Conservation (phyloP, 768 basidiomycete species). For the Suillus subalutaceus region DNA sequence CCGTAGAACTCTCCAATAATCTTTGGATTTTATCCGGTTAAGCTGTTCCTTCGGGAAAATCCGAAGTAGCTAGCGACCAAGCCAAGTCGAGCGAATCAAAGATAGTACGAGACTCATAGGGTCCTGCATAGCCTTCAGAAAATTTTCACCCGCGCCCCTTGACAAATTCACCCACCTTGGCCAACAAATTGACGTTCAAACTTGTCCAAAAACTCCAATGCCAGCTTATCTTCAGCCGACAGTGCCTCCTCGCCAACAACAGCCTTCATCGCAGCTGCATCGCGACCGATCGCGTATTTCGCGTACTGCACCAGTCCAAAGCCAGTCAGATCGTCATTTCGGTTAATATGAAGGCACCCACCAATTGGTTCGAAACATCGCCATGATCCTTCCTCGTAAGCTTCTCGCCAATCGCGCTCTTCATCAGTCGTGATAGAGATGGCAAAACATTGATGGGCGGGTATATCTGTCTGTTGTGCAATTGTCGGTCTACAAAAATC, state of each 20-base stretch:
- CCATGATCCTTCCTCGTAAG: slow-evolving; percentile 98
- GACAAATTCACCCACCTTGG: slow-evolving; percentile 64
- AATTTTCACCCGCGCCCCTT: slow-evolving; percentile 13
- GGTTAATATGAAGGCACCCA: slow-evolving; percentile 38
- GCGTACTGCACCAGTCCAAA: slow-evolving; percentile 67
- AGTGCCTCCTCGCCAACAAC: slow-evolving; percentile 99
- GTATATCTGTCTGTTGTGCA: slow-evolving; percentile 97
- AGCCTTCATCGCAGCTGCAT: slow-evolving; percentile 98
- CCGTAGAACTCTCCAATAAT: slow-evolving; percentile 93
- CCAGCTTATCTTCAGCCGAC: slow-evolving; percentile 93
- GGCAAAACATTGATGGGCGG: slow-evolving; percentile 99
- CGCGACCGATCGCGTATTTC: slow-evolving; percentile 97
- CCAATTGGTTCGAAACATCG: slow-evolving; percentile 98
- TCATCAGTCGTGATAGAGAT: slow-evolving; percentile 98
- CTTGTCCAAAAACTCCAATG: slow-evolving; percentile 95
- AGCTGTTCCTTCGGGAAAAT: slow-evolving; percentile 99
- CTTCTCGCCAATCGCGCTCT: slow-evolving; percentile 98
- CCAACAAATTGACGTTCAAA: slow-evolving; percentile 98
- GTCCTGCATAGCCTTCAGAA: slow-evolving; percentile 50
- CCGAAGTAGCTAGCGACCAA: slow-evolving; percentile 89
- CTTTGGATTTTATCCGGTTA: slow-evolving; percentile 96
- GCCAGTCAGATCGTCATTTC: slow-evolving; percentile 17
- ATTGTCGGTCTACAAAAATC: slow-evolving; percentile 96
- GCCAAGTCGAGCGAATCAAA: slow-evolving; percentile 97
- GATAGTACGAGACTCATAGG: slow-evolving; percentile 94